Evolutionary conservation across 2,329 filamentous ascomycete genomes (phyloP), one percentile per base, ranked within the genome.

Genomic region (Colletotrichum eleusines): DNA sequence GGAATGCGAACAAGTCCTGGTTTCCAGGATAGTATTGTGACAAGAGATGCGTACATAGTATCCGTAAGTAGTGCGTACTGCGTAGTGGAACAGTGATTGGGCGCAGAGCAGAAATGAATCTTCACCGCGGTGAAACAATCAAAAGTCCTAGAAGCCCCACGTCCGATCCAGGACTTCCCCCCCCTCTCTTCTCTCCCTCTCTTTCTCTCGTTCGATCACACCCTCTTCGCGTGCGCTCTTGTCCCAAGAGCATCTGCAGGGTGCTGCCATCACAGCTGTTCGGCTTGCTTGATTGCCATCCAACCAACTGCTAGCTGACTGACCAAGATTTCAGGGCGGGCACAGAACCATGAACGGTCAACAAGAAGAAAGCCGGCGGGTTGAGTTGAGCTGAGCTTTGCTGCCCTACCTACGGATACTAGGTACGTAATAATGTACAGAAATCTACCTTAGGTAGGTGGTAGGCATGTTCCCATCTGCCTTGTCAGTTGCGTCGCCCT

Each of bases 101-200:
- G 68, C 58, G 68, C 55, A 48, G 51, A 68, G 26, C 48, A 51
- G 48, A 54, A 31, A 54, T 63, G 64, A 68, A 57, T 68, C 69
- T 71, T 71, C 58, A 69, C 51, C 58, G 23, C 38, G 53, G 69
- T 71, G 69, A 68, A 71, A 71, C 69, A 59, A 11, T 23, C 44
- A 68, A 71, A 71, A 63, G 69, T 71, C 64, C 64, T 71, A 68
- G 58, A 64, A 68, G 68, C 68, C 68, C 68, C 68, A 71, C 64
- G 58, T 48, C 63, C 23, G 55, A 38, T 51, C 46, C 51, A 68
- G 64, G 64, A 68, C 64, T 68, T 68, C 50, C 11, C 59, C 31
- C n/a, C 46, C 8, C 44, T 26, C 33, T 14, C 14, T 5, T 16
- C 18, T 16, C 31, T 20, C 48, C 5, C 44, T 33, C 23, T 50